These are phyloP conservation scores for Paecilomyces niveus DNA, from an alignment of 2,329 filamentous ascomycete genomes.

Conservation along the genomic window DNA sequence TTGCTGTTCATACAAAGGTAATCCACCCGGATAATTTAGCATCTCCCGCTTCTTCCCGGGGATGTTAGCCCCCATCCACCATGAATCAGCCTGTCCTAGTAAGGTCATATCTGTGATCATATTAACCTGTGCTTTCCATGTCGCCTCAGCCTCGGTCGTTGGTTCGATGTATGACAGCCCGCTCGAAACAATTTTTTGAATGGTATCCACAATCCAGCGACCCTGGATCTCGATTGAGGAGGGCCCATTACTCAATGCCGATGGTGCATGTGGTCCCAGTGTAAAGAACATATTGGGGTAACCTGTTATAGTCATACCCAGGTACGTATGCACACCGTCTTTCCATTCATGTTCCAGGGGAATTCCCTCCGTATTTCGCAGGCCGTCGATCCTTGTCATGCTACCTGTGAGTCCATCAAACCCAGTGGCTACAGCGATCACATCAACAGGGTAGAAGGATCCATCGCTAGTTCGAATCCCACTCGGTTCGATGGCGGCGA, in stretches of 20 bases:
- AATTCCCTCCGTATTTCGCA: conserved; percentile 25
- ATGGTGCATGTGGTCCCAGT: conserved; percentile 28
- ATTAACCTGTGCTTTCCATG: conserved; percentile 39
- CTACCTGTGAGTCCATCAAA: conserved; percentile 39
- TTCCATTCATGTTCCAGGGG: conserved; percentile 31
- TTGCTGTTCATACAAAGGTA: no score
- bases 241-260: conserved; percentile 51
- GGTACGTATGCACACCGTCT: conserved; percentile 30
- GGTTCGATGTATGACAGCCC: conserved; percentile 47
- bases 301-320: conserved; percentile 32
- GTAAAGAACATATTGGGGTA: conserved; percentile 39
- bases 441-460: conserved; percentile 31
- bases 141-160: conserved; percentile 36
- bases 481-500: conserved; percentile 17
- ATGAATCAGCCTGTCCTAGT: conserved; percentile 44
- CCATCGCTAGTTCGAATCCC: conserved; percentile 37
- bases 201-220: conserved; percentile 47
- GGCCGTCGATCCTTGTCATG: conserved; percentile 30
- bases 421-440: conserved; percentile 38
- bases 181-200: conserved; percentile 43
- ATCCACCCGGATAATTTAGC: conserved; percentile 32
- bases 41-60: conserved; percentile 49
- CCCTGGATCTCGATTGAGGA: conserved; percentile 50
- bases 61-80: conserved; percentile 51
- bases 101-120: conserved; percentile 35